Evolutionary conservation across 2,329 filamentous ascomycete genomes (phyloP), one percentile per base, ranked within the genome.

Genomic region (Colletotrichum ledebouriae): DNA sequence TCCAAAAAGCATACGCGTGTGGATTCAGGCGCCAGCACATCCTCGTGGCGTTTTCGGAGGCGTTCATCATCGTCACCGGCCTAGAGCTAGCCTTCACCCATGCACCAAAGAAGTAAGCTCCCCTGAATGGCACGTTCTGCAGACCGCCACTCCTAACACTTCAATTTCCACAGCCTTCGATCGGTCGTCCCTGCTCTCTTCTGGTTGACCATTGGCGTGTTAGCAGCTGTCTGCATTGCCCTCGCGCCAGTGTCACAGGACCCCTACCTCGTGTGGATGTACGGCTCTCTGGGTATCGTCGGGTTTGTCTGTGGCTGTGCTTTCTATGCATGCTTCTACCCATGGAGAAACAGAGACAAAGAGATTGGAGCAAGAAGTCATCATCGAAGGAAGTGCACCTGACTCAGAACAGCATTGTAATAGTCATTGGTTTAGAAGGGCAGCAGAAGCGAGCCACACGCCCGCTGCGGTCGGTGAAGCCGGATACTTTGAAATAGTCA

Each of bases 71-170:
- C 15, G 88, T 92, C 70, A 91, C 90, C 1, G 87, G 88, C 67
- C 84, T 92, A 11, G 91, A 93, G 76, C 92, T 92, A 73, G 90
- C 90, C 20, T 93, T 89, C 78, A 91, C 89, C 74, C 92, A 93
- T 77, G 90, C 91, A 0, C 90, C 90, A 3, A 68, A 64, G 17
- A 68, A 68, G 60, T 68, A 41, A 64, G 53, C 13, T 6, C 25
- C 46, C 46, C 47, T 50, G 84, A 75, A 91, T 93, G 89, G 87
- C 89, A 76, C 87, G 85, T 0, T 87, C 87, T 81, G 81, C 13
- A 86, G 37, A 84, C 83, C 75, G 83, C 83, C 11, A 73, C 90
- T 17, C 10, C 34, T 55, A 55, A 41, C 17, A 1, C n/a, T 17
- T 20, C 17, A 58, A 44, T 33, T 5, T 58, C 15, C 34, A 20